Evolutionary conservation across 2,329 filamentous ascomycete species (phyloP).

Genomic region (Teratosphaeria zuluensis): DNA sequence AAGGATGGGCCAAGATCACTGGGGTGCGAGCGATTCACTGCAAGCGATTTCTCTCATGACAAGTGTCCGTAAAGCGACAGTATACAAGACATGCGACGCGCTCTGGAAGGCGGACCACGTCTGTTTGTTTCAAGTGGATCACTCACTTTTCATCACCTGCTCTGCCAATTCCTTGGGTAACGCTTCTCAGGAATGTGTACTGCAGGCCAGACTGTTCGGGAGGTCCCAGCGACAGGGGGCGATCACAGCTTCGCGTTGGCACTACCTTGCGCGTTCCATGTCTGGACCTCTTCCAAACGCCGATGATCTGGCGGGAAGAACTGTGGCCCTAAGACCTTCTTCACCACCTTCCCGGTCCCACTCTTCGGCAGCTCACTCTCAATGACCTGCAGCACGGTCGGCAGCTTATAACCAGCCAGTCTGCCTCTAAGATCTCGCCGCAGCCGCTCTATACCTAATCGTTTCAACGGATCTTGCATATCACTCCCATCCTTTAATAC

Average conservation of each 20-base stretch:
- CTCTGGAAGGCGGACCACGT: not conserved
- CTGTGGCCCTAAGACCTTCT: slow-evolving; percentile 30
- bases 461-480: slow-evolving; percentile 6
- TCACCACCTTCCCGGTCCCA: slow-evolving; percentile 42
- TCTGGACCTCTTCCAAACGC: slow-evolving; percentile 15
- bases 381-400: slow-evolving; percentile 37
- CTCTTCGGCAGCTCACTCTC: slow-evolving; percentile 40
- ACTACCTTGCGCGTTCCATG: slow-evolving; percentile 12
- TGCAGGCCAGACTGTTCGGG: too few species aligned
- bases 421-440: slow-evolving; percentile 35
- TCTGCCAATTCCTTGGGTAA: not conserved
- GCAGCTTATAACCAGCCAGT: slow-evolving; percentile 41
- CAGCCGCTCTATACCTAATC: slow-evolving; percentile 32
- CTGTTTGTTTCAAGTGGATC: not conserved
- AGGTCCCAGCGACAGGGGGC: not conserved
- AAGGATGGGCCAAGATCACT: not conserved
- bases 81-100: not conserved
- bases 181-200: too few species aligned
- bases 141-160: not conserved
- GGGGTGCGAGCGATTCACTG: not conserved
- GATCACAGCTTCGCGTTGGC: not conserved
- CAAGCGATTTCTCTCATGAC: not conserved
- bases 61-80: not conserved
- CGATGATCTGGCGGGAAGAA: slow-evolving; percentile 21
- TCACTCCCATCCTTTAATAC: slow-evolving; percentile 29